Evolutionary conservation across 2,329 filamentous ascomycete species (phyloP).

Genomic region (Phaeosphaeriaceae sp.): DNA sequence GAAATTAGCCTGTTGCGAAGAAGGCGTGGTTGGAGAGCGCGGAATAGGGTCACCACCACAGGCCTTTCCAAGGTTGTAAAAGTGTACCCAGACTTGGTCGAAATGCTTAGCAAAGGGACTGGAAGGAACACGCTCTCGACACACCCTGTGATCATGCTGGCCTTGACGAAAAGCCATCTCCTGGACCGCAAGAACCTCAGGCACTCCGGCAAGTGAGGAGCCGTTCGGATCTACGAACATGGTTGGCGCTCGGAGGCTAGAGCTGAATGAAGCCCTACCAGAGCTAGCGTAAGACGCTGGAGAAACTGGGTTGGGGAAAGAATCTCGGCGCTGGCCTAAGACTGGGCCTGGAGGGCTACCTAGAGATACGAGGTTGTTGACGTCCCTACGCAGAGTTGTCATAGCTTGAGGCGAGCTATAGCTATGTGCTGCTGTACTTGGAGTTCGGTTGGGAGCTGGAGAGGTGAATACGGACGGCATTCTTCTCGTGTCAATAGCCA

Average conservation of each 20-base stretch:
- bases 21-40: conserved; percentile 1
- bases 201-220: conserved; percentile 20
- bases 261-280: conserved; percentile 7
- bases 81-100: conserved; percentile 25
- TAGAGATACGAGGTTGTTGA: background rate
- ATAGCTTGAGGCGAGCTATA: conserved; percentile 11
- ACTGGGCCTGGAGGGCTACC: background rate
- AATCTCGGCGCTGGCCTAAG: conserved; percentile 4
- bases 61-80: conserved; percentile 26
- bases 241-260: conserved; percentile 1
- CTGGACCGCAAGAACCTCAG: conserved; percentile 27
- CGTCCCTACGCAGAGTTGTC: background rate
- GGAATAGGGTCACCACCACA: conserved; percentile 11
- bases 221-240: conserved; percentile 2
- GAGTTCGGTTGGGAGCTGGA: background rate
- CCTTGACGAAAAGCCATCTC: conserved; percentile 35
- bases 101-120: conserved; percentile 25
- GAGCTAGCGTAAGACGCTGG: conserved; percentile 3
- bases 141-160: conserved; percentile 17
- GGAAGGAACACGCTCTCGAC: conserved; percentile 11
- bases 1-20: conserved; percentile 20
- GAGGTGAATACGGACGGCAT: conserved; percentile 3
- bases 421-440: conserved; percentile 1
- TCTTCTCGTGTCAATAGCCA: background rate
- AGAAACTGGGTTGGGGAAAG: conserved; percentile 5